Conservation (phyloP, 768 basidiomycete genomes). For the Naganishia friedmannii region DNA sequence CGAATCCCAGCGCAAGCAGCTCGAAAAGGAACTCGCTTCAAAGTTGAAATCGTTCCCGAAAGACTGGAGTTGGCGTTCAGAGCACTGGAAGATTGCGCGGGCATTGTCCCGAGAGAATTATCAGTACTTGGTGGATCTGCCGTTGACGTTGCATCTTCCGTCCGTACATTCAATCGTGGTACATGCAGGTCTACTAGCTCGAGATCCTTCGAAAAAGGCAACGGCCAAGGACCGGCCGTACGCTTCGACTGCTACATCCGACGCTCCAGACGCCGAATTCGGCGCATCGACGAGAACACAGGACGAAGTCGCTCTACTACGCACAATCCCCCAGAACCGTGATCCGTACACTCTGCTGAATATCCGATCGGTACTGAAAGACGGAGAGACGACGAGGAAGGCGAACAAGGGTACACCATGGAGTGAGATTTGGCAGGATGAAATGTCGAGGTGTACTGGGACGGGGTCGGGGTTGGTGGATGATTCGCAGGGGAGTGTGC, state of each 20-base stretch:
- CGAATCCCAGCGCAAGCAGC: not conserved
- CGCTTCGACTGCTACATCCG: slow-evolving; percentile 23
- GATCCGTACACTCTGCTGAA: slow-evolving; percentile 75
- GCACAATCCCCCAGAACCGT: slow-evolving; percentile 68
- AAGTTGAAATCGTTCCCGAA: slow-evolving; percentile 48
- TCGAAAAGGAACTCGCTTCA: slow-evolving; percentile 4
- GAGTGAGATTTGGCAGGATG: slow-evolving; percentile 65
- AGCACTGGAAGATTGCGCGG: slow-evolving; percentile 73
- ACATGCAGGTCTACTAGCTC: slow-evolving; percentile 77
- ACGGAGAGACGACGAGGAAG: slow-evolving; percentile 53
- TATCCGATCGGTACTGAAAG: slow-evolving; percentile 61
- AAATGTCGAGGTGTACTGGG: slow-evolving; percentile 47
- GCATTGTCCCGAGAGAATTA: slow-evolving; percentile 65
- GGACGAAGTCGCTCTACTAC: slow-evolving; percentile 70
- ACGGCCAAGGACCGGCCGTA: slow-evolving; percentile 51
- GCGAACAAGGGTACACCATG: slow-evolving; percentile 65
- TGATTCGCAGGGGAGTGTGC: slow-evolving; percentile 51
- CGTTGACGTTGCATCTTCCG: slow-evolving; percentile 68
- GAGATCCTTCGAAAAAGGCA: slow-evolving; percentile 62
- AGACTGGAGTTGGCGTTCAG: slow-evolving; percentile 69
- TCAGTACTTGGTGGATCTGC: slow-evolving; percentile 70
- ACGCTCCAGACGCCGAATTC: slow-evolving; percentile 23
- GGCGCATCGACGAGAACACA: slow-evolving; percentile 55
- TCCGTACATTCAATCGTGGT: slow-evolving; percentile 71
- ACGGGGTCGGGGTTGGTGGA: slow-evolving; percentile 37